A percentile compares a stretch with the other conserved stretches of the same genome.
Conservation (phyloP, 2,329 filamentous ascomycete species). For the Fusarium abutilonis region DNA sequence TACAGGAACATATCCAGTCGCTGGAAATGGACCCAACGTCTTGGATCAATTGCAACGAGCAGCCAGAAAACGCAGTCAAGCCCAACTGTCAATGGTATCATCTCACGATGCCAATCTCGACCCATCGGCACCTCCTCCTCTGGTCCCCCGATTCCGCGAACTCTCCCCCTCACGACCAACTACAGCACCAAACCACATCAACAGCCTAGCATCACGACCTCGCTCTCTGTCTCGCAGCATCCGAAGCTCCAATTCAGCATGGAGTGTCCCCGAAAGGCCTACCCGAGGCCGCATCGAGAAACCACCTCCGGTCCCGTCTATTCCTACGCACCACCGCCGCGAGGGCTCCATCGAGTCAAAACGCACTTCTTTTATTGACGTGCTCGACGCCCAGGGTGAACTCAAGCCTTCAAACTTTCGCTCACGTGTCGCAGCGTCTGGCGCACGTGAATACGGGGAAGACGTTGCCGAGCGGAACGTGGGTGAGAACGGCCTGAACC, state of each 20-base stretch:
- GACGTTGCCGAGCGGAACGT: slow-evolving; percentile 72
- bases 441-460: slow-evolving; percentile 67
- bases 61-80: slow-evolving; percentile 42
- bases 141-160: slow-evolving; percentile 32
- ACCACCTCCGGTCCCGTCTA: slow-evolving; percentile 38
- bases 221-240: slow-evolving; percentile 35
- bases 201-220: slow-evolving; percentile 16
- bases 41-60: slow-evolving; percentile 43
- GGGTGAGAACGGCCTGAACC: slow-evolving; percentile 49
- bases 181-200: slow-evolving; percentile 34
- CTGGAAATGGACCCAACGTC: slow-evolving; percentile 43
- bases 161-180: slow-evolving; percentile 28
- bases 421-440: slow-evolving; percentile 60
- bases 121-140: slow-evolving; percentile 29
- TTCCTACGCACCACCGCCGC: slow-evolving; percentile 37
- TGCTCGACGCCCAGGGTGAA: slow-evolving; percentile 67
- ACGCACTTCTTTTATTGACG: slow-evolving; percentile 54
- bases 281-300: slow-evolving; percentile 23
- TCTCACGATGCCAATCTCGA: slow-evolving; percentile 9
- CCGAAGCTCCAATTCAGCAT: slow-evolving; percentile 33
- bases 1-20: slow-evolving; percentile 43
- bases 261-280: slow-evolving; percentile 27
- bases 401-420: slow-evolving; percentile 61
- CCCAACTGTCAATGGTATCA: slow-evolving; percentile 31
- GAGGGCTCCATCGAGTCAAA: slow-evolving; percentile 36